phyloP scores from a whole-genome alignment of 2,329 filamentous ascomycete genomes.

The Verticillium alfalfae region DNA sequence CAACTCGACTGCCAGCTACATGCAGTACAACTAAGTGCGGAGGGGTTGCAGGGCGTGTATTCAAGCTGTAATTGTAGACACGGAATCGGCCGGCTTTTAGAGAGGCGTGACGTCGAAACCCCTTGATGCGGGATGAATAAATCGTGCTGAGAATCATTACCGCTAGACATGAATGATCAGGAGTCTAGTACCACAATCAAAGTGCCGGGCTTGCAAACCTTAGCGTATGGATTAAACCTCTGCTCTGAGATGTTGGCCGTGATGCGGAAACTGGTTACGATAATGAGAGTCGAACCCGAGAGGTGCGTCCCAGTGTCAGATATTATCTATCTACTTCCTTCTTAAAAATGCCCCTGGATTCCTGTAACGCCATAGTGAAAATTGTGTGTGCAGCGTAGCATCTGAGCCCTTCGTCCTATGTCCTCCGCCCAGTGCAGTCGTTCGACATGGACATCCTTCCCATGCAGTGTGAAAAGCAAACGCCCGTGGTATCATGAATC shows the following conservation, averaged over 20 bases:
- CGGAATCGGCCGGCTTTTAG: conserved; percentile 9
- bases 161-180: too few relatives aligned
- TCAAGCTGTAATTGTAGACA: conserved; percentile 16
- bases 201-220: too few relatives aligned
- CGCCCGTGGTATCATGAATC: background rate
- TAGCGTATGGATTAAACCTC: too few relatives aligned
- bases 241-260: too few relatives aligned
- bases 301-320: background rate
- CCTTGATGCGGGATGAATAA: conserved; percentile 10
- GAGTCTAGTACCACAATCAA: too few relatives aligned
- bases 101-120: conserved; percentile 4
- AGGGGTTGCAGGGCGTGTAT: conserved; percentile 5
- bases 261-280: too few relatives aligned
- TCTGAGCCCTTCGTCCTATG: background rate
- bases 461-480: background rate
- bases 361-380: background rate
- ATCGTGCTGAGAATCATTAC: conserved; percentile 1
- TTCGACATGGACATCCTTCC: background rate
- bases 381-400: background rate
- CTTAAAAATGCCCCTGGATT: background rate
- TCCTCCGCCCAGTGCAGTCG: background rate
- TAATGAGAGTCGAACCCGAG: background rate
- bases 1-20: conserved; percentile 96
- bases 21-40: conserved; percentile 85
- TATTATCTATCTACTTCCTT: background rate